Percentiles rank a stretch among this genome's conserved stretches.
phyloP scores from a whole-genome alignment of 1,284 basidiomycete genomes.

The Pulveroboletus sp. region DNA sequence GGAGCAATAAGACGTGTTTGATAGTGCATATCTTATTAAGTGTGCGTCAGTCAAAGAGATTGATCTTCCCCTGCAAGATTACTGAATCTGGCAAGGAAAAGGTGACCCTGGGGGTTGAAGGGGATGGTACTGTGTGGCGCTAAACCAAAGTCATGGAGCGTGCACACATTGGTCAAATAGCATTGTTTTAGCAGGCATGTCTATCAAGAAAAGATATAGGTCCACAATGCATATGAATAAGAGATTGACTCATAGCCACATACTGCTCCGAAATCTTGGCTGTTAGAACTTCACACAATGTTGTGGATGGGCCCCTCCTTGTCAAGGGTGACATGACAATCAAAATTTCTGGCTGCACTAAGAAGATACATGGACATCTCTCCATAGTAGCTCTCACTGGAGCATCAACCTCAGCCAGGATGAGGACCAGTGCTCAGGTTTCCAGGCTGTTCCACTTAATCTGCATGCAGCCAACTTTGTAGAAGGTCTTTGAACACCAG shows the following conservation, averaged over 20 bases:
- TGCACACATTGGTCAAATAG: conserved; percentile 69
- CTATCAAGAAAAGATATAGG: conserved; percentile 36
- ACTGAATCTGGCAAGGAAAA: conserved; percentile 92
- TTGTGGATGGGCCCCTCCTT: conserved; percentile 98
- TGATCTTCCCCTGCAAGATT: conserved; percentile 91
- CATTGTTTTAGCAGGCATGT: conserved; percentile 93
- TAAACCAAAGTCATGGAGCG: conserved; percentile 88
- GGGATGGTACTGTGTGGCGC: conserved; percentile 89
- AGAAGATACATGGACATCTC: conserved; percentile 95
- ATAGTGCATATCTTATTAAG: conserved; percentile 84
- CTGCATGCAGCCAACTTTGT: too few species aligned
- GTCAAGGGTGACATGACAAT: conserved; percentile 89
- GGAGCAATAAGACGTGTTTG: conserved; percentile 88
- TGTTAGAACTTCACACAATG: too few species aligned
- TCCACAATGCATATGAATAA: neutral
- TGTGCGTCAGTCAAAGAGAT: conserved; percentile 87
- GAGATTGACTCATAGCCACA: too few species aligned
- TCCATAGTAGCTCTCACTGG: conserved; percentile 97
- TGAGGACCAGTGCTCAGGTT: conserved; percentile 82
- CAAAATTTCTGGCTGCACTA: conserved; percentile 91
- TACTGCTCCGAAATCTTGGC: too few species aligned
- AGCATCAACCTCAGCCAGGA: conserved; percentile 95
- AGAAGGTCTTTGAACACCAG: too few species aligned
- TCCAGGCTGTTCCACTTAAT: conserved; percentile 93
- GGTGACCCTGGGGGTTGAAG: conserved; percentile 90